phyloP scores from a whole-genome alignment of 116 monocot genomes.

The Dioscorea cayenensis region DNA sequence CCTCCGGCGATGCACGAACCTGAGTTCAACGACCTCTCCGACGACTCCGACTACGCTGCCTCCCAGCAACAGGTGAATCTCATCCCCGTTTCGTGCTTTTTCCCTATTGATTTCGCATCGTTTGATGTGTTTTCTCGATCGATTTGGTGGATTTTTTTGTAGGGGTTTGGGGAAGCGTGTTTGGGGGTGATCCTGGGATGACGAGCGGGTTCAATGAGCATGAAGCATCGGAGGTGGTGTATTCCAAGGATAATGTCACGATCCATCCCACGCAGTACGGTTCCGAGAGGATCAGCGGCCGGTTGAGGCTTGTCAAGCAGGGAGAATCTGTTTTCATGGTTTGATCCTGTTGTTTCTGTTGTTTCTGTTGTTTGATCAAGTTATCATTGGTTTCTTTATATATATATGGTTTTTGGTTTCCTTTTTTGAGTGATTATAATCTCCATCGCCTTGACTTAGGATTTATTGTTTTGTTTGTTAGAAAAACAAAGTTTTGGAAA shows the following conservation, averaged over 20 bases:
- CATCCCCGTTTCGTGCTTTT: not conserved
- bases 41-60: slow-evolving; percentile 91
- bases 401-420: not conserved
- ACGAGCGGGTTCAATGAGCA: slow-evolving; percentile 15
- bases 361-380: not conserved
- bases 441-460: not conserved
- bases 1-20: slow-evolving; percentile 35
- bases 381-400: too few relatives aligned
- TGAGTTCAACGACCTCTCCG: slow-evolving; percentile 83
- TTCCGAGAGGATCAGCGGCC: slow-evolving; percentile 66
- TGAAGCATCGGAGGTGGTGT: slow-evolving; percentile 49
- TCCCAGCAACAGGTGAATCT: slow-evolving; percentile 48
- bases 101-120: not conserved
- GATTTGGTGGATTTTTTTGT: slow-evolving; percentile 1
- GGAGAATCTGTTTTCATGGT: slow-evolving; percentile 56
- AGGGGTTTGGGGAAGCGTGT: slow-evolving; percentile 25
- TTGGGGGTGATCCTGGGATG: slow-evolving; percentile 33
- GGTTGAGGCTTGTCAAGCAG: slow-evolving; percentile 55
- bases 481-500: not conserved
- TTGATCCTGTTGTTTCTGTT: not conserved
- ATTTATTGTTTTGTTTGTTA: not conserved
- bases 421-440: not conserved
- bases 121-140: not conserved
- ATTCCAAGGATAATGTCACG: slow-evolving; percentile 67
- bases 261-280: slow-evolving; percentile 77